phyloP scores from a whole-genome alignment of 2,329 filamentous ascomycete genomes.

The Colletotrichum sp. region DNA sequence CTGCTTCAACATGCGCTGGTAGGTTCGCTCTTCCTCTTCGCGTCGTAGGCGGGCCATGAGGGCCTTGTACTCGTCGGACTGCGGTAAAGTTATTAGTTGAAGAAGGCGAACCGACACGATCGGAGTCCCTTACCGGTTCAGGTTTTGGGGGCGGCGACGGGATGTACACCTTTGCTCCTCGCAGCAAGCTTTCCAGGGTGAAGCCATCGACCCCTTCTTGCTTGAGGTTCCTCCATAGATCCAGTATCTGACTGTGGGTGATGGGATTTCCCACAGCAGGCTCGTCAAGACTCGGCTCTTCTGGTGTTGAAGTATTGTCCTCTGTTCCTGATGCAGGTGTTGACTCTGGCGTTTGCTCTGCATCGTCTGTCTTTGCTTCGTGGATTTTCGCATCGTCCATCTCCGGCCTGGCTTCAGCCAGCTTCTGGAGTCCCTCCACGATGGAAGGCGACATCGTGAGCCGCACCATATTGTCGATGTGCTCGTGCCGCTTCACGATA shows the following conservation, averaged over 20 bases:
- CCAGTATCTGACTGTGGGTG: conserved; percentile 72
- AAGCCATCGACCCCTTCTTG: conserved; percentile 34
- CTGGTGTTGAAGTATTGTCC: neutral
- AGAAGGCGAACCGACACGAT: neutral
- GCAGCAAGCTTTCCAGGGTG: conserved; percentile 73
- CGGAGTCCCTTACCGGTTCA: conserved; percentile 66
- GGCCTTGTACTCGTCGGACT: conserved; percentile 84
- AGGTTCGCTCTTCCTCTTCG: conserved; percentile 81
- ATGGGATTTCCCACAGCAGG: conserved; percentile 69
- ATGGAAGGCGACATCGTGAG: conserved; percentile 77
- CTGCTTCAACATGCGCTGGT: conserved; percentile 79
- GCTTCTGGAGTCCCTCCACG: conserved; percentile 61
- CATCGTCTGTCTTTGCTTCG: neutral
- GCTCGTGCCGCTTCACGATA: neutral
- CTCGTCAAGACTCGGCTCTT: conserved; percentile 54
- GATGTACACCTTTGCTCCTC: conserved; percentile 73
- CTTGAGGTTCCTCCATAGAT: conserved; percentile 62
- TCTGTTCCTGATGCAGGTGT: neutral
- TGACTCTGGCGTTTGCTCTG: neutral
- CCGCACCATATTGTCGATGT: conserved; percentile 65
- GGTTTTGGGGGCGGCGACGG: conserved; percentile 82
- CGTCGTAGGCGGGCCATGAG: conserved; percentile 85
- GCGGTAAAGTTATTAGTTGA: conserved; percentile 1
- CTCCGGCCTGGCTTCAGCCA: conserved; percentile 28
- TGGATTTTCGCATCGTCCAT: conserved; percentile 11